Evolutionary conservation across 2,329 filamentous ascomycete genomes (phyloP), one percentile per base, ranked within the genome.

Genomic region (Aspergillus versicolor): DNA sequence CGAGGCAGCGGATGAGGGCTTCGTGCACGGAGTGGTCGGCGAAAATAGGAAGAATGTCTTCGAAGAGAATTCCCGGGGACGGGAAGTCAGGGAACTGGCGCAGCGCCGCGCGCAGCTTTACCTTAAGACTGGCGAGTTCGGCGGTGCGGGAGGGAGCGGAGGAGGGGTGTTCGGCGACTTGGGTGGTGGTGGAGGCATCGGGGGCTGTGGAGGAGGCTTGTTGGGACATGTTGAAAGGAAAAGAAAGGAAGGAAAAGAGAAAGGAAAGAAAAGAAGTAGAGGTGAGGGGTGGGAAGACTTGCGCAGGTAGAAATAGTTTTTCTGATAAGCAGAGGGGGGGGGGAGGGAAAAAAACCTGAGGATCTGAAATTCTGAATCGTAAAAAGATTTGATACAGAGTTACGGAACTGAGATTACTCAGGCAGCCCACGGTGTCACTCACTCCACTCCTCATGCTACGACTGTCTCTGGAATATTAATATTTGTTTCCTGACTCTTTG

Each of bases 31-130:
- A 72, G 54, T 88, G 86, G 71, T 91, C 84, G 73, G 90, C 87
- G 81, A 99, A 97, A 72, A 97, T 88, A 60, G 94, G 94, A 76
- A 99, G 88, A 78, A 99, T 97, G 74, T 99, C 94, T 80, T 97
- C 91, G 78, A 99, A 99, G 70, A 96, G 83, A 72, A 99, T 93
- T 75, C 94, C 93, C 45, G 89, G 87, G 64, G 89, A 88, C 58
- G 93, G 93, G 80, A 97, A 97, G 82, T 97, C 91, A 70, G 87
- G 86, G 79, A 91, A 96, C 75, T 92, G 88, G 76, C 90, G 90
- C 67, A 97, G 85, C 59, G 88, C 85, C 65, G 79, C 77, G 72
- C 87, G 82, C 82, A 92, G 83, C 77, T 74, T 88, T 79, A 83
- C 78, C 76, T 84, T 84, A 83, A 87, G 84, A 84, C 76, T 73